Evolutionary conservation across 768 basidiomycete genomes (phyloP), one percentile per base, ranked within the genome.

Genomic region (Podaxis pistillaris): DNA sequence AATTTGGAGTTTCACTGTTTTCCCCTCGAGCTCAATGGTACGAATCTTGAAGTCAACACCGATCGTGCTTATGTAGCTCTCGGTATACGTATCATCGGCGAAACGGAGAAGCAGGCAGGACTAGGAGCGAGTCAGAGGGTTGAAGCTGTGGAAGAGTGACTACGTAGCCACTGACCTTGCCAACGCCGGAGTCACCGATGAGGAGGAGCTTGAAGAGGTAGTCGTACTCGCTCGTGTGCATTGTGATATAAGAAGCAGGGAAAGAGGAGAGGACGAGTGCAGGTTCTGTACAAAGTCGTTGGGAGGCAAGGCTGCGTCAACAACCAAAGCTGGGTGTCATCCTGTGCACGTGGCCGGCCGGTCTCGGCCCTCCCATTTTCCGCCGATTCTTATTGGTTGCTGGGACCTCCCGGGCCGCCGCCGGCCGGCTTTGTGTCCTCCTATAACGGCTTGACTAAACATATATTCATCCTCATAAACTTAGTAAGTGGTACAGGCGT

Each of bases 21-120:
- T 97, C 63, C 96, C 96, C 72, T 98, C 96, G 59, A 98, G 83
- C 75, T 98, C 96, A 77, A 98, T 98, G 38, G 96, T 98, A 64
- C 96, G 87, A 79, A 98, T 98, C 89, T 96, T 96, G 81, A 97
- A 97, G 81, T 97, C 95, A 63, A 98, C 94, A 67, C 97, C 97
- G 76, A 98, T 98, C 41, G 96, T 98, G 63, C 90, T 92, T 73
- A 98, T 96, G 78, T 96, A 98, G 69, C 91, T 94, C 75, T 96
- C 94, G 57, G 96, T 97, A 82, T 96, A 98, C 56, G 94, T 92
- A 76, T 98, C 96, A 78, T 98, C 96, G 64, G 92, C 91, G 70
- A 94, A 94, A 74, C 93, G 93, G 67, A 94, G 83, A 66, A 94
- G 87, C 68, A 94, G 81, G 79, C 93, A 94, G 53, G 96, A 98